Evolutionary conservation across 208 protist genomes (phyloP), one percentile per base, ranked within the genome.

Genomic region (Crithidia fasciculata): DNA sequence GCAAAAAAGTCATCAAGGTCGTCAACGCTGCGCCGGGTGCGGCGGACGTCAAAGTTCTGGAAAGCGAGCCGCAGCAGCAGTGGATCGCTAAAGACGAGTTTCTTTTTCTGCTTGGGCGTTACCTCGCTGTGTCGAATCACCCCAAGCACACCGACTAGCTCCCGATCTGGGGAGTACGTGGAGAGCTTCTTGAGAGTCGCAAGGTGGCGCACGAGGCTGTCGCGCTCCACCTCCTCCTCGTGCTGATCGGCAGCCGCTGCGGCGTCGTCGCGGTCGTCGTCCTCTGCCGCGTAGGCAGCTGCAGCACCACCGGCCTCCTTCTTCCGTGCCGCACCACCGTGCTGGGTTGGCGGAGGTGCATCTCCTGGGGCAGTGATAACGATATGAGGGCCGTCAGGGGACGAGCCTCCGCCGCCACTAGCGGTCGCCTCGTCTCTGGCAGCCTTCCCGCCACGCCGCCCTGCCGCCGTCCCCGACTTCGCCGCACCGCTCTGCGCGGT

Each of bases 81-180:
- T 13, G 72, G 75, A 16, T 88, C 83, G 61, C 28, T 74, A 52
- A 88, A 85, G 65, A 82, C 19, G 16, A 90, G 69, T 67, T 90
- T 90, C 53, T 81, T 72, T 62, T 90, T 90, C 44, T 87, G 82
- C 68, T 87, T 87, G 16, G 85, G 85, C 10, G 82, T 90, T 43
- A 82, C 63, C 52, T 90, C 85, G 8, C 80, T 63, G 69, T 90
- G 85, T 0, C 82, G 82, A 28, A 90, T 75, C 13, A 87, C 77
- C 15, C 83, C 85, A 5, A 90, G 73, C 12, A 87, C 77, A 2
- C 85, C 85, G 16, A 89, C 64, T 36, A 89, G 80, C 61, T 86
- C 74, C 16, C 82, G 81, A 18, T 89, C 81, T 0, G 80, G 69
- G 2, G 78, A 76, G 54, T 83, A 85, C 19, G 70, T 76, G 18